Evolutionary conservation across 768 basidiomycete genomes (phyloP).

Genomic region (Trametes sanguinea): DNA sequence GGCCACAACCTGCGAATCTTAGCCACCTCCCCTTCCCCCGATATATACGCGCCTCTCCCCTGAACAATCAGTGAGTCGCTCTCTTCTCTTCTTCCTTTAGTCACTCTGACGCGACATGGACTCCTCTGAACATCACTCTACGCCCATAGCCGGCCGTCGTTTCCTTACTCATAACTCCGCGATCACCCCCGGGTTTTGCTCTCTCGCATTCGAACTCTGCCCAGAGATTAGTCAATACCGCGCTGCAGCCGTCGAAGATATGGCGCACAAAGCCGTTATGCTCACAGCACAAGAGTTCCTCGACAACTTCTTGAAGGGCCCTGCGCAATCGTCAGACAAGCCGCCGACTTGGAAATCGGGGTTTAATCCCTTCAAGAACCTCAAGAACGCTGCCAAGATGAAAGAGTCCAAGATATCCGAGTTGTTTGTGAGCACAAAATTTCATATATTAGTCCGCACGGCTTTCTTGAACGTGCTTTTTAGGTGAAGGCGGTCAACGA

Average conservation of each 20-base stretch:
- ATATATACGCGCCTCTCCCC: no score
- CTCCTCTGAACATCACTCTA: no score
- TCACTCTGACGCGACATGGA: no score
- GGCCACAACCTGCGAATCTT: no score
- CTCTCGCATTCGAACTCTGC: no score
- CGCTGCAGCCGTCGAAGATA: background rate
- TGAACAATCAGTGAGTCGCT: no score
- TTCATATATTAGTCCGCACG: background rate
- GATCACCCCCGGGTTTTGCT: no score
- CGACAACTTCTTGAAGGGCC: background rate
- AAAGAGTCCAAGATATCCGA: background rate
- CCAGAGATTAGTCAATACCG: background rate
- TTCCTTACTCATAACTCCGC: no score
- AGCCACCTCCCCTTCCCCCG: no score
- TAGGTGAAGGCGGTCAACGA: background rate
- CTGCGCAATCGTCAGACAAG: background rate
- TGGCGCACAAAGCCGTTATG: slow-evolving; percentile 7
- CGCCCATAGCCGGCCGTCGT: no score
- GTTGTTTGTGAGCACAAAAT: background rate
- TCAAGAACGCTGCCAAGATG: background rate
- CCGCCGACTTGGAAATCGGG: background rate
- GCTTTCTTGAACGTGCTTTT: no score
- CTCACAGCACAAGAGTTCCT: background rate
- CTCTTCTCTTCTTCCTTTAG: no score
- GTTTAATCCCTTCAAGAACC: background rate